Evolutionary conservation across 805 yeast genomes (phyloP).

Genomic region (Yamadazyma nakazawae): DNA sequence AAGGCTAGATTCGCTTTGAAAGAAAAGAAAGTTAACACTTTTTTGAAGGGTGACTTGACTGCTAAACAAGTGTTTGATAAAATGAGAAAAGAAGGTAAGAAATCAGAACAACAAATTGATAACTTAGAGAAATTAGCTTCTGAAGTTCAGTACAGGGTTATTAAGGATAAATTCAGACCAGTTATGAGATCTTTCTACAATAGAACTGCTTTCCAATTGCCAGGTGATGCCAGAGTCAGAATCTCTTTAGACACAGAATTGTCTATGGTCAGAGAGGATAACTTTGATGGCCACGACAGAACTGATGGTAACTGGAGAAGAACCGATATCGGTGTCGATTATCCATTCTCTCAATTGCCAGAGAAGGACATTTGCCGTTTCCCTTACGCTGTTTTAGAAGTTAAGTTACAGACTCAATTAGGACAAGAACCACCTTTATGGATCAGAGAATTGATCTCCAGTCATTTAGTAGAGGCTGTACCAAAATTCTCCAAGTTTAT

Average conservation of each 20-base stretch:
- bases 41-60: conserved; percentile 78
- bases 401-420: conserved; percentile 92
- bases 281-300: conserved; percentile 89
- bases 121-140: conserved; percentile 87
- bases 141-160: conserved; percentile 87
- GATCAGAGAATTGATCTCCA: conserved; percentile 88
- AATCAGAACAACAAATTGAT: conserved; percentile 82
- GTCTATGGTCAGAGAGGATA: conserved; percentile 96
- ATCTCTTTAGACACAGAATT: conserved; percentile 96
- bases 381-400: conserved; percentile 97
- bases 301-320: conserved; percentile 96
- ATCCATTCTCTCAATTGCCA: conserved; percentile 85
- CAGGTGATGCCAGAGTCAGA: conserved; percentile 99
- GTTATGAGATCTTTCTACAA: conserved; percentile 94
- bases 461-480: conserved; percentile 95
- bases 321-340: conserved; percentile 96
- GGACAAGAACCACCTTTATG: conserved; percentile 99
- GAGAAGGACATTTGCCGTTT: conserved; percentile 86
- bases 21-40: conserved; percentile 85
- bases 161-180: conserved; percentile 84
- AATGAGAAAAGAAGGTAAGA: conserved; percentile 89
- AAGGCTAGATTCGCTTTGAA: conserved; percentile 93
- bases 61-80: conserved; percentile 89
- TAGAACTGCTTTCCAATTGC: conserved; percentile 98
- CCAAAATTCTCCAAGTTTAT: conserved; percentile 97